Base-by-base conservation (phyloP, 805 yeast genomes). In the Hanseniaspora valbyensis region DNA sequence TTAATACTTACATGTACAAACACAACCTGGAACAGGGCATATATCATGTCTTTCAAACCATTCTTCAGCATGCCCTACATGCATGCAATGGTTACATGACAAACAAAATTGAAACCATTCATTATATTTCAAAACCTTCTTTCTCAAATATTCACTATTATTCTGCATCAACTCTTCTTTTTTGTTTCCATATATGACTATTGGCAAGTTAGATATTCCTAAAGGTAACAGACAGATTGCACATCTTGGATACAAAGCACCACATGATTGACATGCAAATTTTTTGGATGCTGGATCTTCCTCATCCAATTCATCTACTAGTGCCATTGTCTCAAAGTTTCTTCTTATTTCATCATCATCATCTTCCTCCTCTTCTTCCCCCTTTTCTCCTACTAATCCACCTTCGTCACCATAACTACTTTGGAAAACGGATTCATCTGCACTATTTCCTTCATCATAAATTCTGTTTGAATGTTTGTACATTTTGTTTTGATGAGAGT, bases 21-120 rank as follows among this genome's bases (percentile, higher is more conserved):
- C 70, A 60, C 98, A 90, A 39, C 88, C 95, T 0, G 96, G 96
- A 2, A 90, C 95, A 0, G 98, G 96, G 60, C 98, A 90, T 1
- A 84, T 77, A 51, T 76, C 77, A 59, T 89, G 95, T 62, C 80
- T 81, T 24, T 81, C 75, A 63, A 90, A 90, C 98, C 98, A 90
- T 59, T 89, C 94, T 55, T 85, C 88, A 0, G 96, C 96, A 63
- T 90, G 98, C 3, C 83, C 88, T 0, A 95, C 88, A 66, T 90
- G 98, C 77, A 81, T 81, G 0, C 96, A 95, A 59, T 90, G 98
- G 61, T 83, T 86, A 62, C 98, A 90, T 30, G 81, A 77, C 55
- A 90, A 66, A 60, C 98, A 90, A 66, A 87, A 87, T 57, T 92
- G 85, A 57, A 90, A 88, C 95, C 95, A 87, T 55, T 83, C 82